Base-by-base conservation (phyloP, 306 rosid genomes). In the Dalbergia cultrata region DNA sequence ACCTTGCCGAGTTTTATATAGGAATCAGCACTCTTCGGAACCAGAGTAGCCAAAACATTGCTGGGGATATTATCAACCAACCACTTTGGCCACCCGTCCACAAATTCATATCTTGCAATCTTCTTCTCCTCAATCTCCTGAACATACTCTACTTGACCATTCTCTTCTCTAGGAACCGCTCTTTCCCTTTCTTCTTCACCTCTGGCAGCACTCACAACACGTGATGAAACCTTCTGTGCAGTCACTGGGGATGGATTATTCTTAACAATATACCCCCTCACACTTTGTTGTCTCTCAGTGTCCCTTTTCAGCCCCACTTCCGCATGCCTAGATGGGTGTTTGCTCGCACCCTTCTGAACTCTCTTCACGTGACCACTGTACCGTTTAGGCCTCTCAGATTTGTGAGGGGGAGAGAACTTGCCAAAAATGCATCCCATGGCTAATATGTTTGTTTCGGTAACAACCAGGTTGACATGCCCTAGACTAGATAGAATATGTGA, bases 61-160 rank as follows among this genome's bases (percentile, higher is more conserved):
- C 1, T 13, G 21, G 88, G 43, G 31, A 92, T 81, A 65, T 90
- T 92, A 57, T 92, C 90, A 56, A 88, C 83, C n/a, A 92, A 85
- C 97, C 97, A 92, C 70, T 83, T 86, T 6, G 97, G 94, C 97
- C 94, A 92, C 37, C 88, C 92, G 5, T 64, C 76, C 60, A 82
- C 89, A 75, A 37, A 64, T 45, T 88, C 94, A 61, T 82, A 82
- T 34, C 72, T 88, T 70, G 84, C 85, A 72, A 72, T 87, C 53
- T 83, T 85, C 67, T 81, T 65, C 37, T 83, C 67, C 19, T 44
- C 13, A 37, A 0, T 26, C 31, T 26, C 41, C 50, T 74, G 65
- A 58, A 26, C 81, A 45, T 82, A 86, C 53, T 37, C 16, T n/a
- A 13, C 57, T 7, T 64, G 16, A 7, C 17, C 67, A 58, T 33